Evolutionary conservation across 2,329 filamentous ascomycete genomes (phyloP), one percentile per base, ranked within the genome.

Genomic region (Calonectria honghensis): DNA sequence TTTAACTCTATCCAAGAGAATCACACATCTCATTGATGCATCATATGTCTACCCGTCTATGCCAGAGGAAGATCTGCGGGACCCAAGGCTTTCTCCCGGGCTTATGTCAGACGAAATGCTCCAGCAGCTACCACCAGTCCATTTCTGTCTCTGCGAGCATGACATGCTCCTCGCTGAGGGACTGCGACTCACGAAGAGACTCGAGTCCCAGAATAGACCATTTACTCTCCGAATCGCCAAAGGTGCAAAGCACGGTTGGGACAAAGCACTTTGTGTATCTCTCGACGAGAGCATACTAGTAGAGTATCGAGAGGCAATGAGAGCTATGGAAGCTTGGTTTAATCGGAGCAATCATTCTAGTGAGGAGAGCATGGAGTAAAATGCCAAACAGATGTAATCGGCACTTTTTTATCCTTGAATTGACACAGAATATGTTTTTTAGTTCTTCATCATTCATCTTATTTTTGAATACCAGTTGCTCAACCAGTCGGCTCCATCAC

Each of bases 161-260:
- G 57, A 63, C 4, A 63, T 63, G 57, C 16, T 63, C 3, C 57
- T 63, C 29, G 24, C 57, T 1, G 57, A 63, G 35, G 57, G 57
- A 20, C 10, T 63, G 13, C 6, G 6, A 11, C 9, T 63, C 35
- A 14, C 57, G 1, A 20, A 2, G 13, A 63, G 35, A 9, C 37
- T 63, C 7, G 14, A 63, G 37, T 10, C 57, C 2, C 57, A 27
- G 3, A 41, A 41, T 6, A 63, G 41, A 13, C 57, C 41, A n/a
- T 29, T 29, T 4, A 41, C 24, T 27, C 24, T 63, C 6, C n/a
- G 57, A 11, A 7, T 41, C 9, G 57, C 41, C 14, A 3, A 41
- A 63, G 57, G 24, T 37, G 57, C 35, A 7, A 63, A 63, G 41
- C 57, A 63, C 41, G 57, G 37, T 4, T 63, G 57, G 57, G 57